Conservation (phyloP, 257 asterid species). For the Fraxinus cuspidata region DNA sequence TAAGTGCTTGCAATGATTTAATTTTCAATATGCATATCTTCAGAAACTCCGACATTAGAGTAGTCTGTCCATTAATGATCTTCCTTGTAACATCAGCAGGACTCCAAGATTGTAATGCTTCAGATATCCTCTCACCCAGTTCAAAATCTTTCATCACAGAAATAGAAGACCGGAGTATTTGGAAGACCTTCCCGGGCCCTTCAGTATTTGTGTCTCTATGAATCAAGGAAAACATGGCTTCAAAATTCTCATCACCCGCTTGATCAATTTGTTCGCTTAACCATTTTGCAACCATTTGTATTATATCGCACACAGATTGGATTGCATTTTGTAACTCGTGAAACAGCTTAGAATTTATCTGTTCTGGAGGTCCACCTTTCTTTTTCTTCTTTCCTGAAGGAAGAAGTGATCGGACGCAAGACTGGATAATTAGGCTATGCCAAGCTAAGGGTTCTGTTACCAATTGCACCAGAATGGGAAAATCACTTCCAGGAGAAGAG, state of each 20-base stretch:
- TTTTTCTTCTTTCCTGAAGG: slow-evolving; percentile 93
- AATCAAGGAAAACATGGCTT: slow-evolving; percentile 51
- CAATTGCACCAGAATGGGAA: slow-evolving; percentile 66
- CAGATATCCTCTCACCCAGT: slow-evolving; percentile 60
- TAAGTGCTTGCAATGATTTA: slow-evolving; percentile 55
- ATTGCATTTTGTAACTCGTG: slow-evolving; percentile 58
- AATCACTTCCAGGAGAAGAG: slow-evolving; percentile 70
- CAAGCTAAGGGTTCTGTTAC: slow-evolving; percentile 89
- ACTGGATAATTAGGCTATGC: slow-evolving; percentile 75
- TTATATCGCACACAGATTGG: slow-evolving; percentile 54
- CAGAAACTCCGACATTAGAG: slow-evolving; percentile 50
- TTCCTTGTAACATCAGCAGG: slow-evolving; percentile 58
- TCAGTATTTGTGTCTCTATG: slow-evolving; percentile 26
- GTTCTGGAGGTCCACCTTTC: slow-evolving; percentile 73
- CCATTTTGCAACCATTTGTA: slow-evolving; percentile 64
- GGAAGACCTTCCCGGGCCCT: slow-evolving; percentile 72
- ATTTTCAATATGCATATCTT: slow-evolving; percentile 61
- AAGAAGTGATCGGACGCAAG: slow-evolving; percentile 56
- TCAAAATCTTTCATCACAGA: slow-evolving; percentile 44
- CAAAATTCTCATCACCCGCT: slow-evolving; percentile 48
- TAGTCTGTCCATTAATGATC: slow-evolving; percentile 52
- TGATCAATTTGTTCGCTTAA: slow-evolving; percentile 54
- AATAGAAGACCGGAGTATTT: slow-evolving; percentile 41
- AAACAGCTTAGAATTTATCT: slow-evolving; percentile 41
- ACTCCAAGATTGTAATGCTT: slow-evolving; percentile 64